These are phyloP conservation scores for Apiospora pterosperma DNA, from an alignment of 2,329 filamentous ascomycete genomes.

Conservation along the genomic window DNA sequence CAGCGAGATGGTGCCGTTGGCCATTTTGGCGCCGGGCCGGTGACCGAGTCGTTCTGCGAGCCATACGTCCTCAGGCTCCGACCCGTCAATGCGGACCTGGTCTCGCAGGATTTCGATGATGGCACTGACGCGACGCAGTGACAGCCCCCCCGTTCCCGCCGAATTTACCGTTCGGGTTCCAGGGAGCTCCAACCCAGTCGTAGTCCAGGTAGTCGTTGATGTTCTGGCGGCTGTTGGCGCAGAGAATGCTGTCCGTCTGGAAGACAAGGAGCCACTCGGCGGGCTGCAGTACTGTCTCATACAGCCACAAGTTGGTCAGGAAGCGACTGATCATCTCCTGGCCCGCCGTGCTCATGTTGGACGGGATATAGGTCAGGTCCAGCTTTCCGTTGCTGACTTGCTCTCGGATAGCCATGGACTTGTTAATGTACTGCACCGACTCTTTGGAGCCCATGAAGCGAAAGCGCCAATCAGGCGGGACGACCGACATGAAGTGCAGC, in stretches of 20 bases:
- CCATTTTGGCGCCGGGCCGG: conserved; percentile 43
- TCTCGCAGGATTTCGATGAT: conserved; percentile 50
- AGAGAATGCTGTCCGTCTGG: conserved; percentile 53
- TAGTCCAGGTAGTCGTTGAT: conserved; percentile 49
- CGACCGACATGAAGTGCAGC: conserved; percentile 53
- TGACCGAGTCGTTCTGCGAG: conserved; percentile 49
- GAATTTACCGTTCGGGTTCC: conserved; percentile 37
- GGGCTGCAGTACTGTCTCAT: conserved; percentile 43
- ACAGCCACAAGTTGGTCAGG: conserved; percentile 50
- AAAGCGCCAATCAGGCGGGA: conserved; percentile 56
- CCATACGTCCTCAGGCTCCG: conserved; percentile 55
- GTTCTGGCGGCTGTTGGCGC: conserved; percentile 45
- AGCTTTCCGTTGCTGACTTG: conserved; percentile 43
- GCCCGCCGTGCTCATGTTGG: conserved; percentile 46
- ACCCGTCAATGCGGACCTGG: conserved; percentile 39
- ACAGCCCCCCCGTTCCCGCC: conserved; percentile 52
- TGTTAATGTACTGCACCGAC: conserved; percentile 42
- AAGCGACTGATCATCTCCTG: conserved; percentile 52
- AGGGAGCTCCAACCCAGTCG: conserved; percentile 53
- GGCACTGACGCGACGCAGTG: conserved; percentile 48
- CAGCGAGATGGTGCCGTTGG: conserved; percentile 47
- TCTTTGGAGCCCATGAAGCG: conserved; percentile 50
- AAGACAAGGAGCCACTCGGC: conserved; percentile 54
- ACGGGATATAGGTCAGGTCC: conserved; percentile 47
- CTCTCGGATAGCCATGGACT: conserved; percentile 41